phyloP scores from a whole-genome alignment of 2,329 filamentous ascomycete species.

The Didymosphaeria variabile region DNA sequence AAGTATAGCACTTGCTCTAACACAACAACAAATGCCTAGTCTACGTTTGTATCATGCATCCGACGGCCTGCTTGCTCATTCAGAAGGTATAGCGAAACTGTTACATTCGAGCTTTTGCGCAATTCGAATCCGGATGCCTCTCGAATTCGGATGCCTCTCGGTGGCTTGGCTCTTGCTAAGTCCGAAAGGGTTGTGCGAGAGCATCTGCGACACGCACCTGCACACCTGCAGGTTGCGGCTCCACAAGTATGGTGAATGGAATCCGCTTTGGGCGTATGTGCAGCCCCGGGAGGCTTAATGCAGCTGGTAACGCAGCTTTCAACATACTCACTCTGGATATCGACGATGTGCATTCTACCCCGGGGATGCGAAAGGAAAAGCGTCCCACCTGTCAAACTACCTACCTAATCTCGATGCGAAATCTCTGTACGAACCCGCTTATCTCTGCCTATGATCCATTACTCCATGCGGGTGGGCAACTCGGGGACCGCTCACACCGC shows the following conservation, averaged over 20 bases:
- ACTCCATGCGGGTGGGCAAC: neutral
- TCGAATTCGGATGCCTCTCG: too few species aligned
- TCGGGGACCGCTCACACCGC: slow-evolving; percentile 8
- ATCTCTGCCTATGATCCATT: neutral
- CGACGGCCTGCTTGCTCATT: neutral
- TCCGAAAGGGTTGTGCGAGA: neutral
- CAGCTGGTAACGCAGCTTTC: neutral
- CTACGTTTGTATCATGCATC: neutral
- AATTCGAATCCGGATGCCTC: neutral
- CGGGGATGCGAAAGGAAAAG: neutral
- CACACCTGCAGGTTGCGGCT: neutral
- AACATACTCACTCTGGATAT: neutral
- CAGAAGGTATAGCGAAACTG: neutral
- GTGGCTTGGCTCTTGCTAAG: slow-evolving; percentile 1
- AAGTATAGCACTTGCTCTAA: neutral
- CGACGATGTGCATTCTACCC: slow-evolving; percentile 2
- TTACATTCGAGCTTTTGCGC: neutral
- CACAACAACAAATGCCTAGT: neutral
- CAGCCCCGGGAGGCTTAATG: neutral
- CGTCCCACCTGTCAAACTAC: too few species aligned
- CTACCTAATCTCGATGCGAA: neutral
- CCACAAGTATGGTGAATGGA: neutral
- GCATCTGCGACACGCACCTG: neutral
- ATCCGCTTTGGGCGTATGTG: neutral
- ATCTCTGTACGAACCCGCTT: neutral